Evolutionary conservation across 202 grass and related monocot species (phyloP).

Genomic region (Bolboschoenoplectus hybrid): DNA sequence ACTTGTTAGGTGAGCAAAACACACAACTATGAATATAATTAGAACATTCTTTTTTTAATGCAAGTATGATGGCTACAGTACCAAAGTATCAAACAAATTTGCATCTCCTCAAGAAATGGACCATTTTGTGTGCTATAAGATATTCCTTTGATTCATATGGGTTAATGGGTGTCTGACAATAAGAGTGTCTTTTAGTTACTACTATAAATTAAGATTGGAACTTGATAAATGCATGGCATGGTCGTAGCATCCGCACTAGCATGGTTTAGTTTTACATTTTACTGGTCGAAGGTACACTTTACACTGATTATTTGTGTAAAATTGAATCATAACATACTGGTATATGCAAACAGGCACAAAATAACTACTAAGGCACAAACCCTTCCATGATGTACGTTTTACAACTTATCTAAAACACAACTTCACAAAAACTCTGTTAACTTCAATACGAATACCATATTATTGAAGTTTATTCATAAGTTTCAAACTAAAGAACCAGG

Average conservation of each 20-base stretch:
- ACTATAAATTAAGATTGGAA: background rate
- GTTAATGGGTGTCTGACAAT: background rate
- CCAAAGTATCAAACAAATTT: constrained; percentile 17
- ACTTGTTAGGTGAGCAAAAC: constrained; percentile 10
- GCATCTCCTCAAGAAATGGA: constrained; percentile 7
- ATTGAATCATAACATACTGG: constrained; percentile 23
- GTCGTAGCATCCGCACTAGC: background rate
- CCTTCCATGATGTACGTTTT: background rate
- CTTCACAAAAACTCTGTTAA: background rate
- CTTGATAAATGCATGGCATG: constrained; percentile 5
- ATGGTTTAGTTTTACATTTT: background rate
- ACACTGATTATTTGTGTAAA: background rate
- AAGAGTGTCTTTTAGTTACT: background rate
- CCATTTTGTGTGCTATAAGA: background rate
- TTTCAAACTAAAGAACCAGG: background rate
- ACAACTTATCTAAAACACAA: background rate
- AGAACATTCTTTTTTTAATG: background rate
- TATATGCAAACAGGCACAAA: background rate
- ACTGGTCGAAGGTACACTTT: background rate
- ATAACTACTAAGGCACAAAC: background rate
- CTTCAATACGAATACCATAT: background rate
- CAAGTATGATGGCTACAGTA: background rate
- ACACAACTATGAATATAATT: constrained; percentile 31
- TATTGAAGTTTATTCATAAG: background rate
- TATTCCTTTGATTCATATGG: background rate